phyloP scores from a whole-genome alignment of 257 asterid species.

The Scutellaria minor region DNA sequence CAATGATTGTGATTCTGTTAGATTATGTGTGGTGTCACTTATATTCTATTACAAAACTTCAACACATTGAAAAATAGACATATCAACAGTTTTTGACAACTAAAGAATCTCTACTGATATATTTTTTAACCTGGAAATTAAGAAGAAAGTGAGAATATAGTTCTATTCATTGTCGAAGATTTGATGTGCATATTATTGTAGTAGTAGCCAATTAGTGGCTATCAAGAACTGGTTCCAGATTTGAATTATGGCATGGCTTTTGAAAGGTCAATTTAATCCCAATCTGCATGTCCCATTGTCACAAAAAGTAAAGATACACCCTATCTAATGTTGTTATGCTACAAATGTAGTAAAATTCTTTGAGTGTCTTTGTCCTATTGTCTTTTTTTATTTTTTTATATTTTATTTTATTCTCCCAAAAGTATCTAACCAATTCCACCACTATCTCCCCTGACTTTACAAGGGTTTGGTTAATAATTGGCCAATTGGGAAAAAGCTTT shows the following conservation, averaged over 20 bases:
- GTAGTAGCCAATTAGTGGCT: not conserved
- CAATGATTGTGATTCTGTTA: too few species aligned
- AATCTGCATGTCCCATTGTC: constrained; percentile 17
- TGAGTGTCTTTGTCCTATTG: constrained; percentile 36
- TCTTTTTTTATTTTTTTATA: not conserved
- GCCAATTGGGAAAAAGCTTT: not conserved
- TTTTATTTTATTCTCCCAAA: not conserved
- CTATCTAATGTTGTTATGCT: constrained; percentile 1
- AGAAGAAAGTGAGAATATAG: not conserved
- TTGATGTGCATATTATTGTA: not conserved
- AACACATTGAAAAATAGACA: too few species aligned
- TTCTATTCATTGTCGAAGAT: constrained; percentile 6
- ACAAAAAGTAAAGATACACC: constrained; percentile 14
- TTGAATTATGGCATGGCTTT: not conserved
- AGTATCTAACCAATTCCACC: constrained; percentile 31
- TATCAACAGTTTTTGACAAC: too few species aligned
- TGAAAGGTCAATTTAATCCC: constrained; percentile 16
- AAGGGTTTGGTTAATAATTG: not conserved
- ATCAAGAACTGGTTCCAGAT: not conserved
- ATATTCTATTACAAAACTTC: too few species aligned
- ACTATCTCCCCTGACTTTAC: not conserved
- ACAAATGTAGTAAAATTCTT: constrained; percentile 28
- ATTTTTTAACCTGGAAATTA: not conserved
- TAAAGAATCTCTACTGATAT: not conserved
- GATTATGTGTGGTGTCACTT: too few species aligned